These are phyloP conservation scores for Grigorovia jiainica DNA, from an alignment of 805 yeast genomes.

Conservation along the genomic window DNA sequence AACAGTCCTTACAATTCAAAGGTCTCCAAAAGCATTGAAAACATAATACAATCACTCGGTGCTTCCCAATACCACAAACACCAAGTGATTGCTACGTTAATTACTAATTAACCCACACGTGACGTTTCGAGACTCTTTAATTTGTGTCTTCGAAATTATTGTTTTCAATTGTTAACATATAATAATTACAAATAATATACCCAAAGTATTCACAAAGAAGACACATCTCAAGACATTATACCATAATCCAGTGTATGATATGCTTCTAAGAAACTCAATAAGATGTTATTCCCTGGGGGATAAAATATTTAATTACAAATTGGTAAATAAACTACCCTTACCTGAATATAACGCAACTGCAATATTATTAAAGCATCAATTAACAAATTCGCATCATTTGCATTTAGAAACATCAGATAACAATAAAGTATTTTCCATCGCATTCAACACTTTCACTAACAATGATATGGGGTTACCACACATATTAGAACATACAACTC, in stretches of 20 bases:
- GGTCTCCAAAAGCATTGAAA: no score
- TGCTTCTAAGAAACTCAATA: background rate
- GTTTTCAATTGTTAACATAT: background rate
- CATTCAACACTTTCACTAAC: slow-evolving; percentile 91
- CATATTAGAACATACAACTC: slow-evolving; percentile 88
- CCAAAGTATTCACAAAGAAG: no score
- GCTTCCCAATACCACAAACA: no score
- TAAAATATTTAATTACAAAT: background rate
- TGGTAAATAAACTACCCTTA: slow-evolving; percentile 35
- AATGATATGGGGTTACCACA: slow-evolving; percentile 94
- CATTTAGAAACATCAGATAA: slow-evolving; percentile 75
- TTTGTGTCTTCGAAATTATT: no score
- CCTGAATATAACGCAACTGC: slow-evolving; percentile 82
- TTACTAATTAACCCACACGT: no score
- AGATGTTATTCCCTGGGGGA: background rate
- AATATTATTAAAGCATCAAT: slow-evolving; percentile 54
- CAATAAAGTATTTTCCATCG: slow-evolving; percentile 81
- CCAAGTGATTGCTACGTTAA: no score
- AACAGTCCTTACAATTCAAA: no score
- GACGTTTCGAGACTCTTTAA: no score
- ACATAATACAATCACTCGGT: no score
- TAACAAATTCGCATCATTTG: slow-evolving; percentile 70
- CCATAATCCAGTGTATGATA: background rate
- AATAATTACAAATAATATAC: background rate
- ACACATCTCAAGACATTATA: no score